Base-by-base conservation (phyloP, 495 filamentous ascomycete species). In the Trichoderma gamsii region DNA sequence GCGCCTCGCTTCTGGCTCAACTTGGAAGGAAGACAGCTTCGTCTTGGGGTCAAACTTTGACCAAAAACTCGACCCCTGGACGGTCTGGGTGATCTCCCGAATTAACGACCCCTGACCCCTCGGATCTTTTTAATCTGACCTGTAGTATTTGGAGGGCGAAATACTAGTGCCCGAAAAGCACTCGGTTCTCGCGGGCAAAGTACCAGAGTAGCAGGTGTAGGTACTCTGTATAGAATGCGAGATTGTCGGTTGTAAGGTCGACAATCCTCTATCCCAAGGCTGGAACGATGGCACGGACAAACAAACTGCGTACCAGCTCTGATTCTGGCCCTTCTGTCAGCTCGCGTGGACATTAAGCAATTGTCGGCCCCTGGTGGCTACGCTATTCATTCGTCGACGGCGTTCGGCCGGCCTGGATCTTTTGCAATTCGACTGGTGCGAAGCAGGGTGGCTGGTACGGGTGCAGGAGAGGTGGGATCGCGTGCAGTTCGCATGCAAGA, bases 11-110 rank as follows among this genome's bases (percentile, higher is more conserved):
- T 61, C 27, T 61, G n/a, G 56, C 56, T 61, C 27, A 32, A 18
- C 49, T n/a, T 15, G 12, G 44, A 32, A 61, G 23, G 56, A 61
- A n/a, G n/a, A 32, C n/a, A 9, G 27, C 11, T 61, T 29, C 56
- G 56, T 13, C 27, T 61, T 61, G 23, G 27, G 23, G 27, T 11
- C 56, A 61, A 61, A 61, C 25, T 32, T 35, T 27, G 56, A 61
- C 56, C 25, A 52, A 3, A 25, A 6, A 16, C 2, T 52, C n/a
- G 3, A 52, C 25, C 56, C 56, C 56, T 61, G 56, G 56, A 61
- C 56, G 25, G 56, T 21, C 56, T 61, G 56, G 56, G 56, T 61
- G 56, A 61, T 61, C 56, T 61, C 56, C 56, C 56, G 56, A 61
- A 61, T 1, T 18, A 18, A 32, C 56, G 23, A 56, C 56, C 56